Base-by-base conservation (phyloP, 345 rosid genomes). In the Pistacia atlantica region DNA sequence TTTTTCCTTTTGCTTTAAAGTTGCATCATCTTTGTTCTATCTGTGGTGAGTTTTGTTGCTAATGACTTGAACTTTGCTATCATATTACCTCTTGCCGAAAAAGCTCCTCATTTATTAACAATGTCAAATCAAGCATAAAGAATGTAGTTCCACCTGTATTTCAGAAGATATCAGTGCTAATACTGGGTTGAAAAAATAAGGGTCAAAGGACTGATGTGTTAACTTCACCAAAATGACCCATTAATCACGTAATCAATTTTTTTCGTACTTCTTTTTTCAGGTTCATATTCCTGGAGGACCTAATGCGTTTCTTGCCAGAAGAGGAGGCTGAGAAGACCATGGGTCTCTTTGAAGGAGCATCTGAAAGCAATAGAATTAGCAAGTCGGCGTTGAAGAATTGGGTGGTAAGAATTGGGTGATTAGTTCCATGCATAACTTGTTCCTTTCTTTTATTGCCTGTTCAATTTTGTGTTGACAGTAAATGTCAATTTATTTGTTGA, bases 301-400 rank as follows among this genome's bases (percentile, higher is more conserved):
- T 95, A 58, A 81, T 83, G 91, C 89, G 94, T 25, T 95, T 95
- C 80, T 73, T 91, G 86, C 62, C 42, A 54, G 93, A 87, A 71
- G 95, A 93, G 11, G 95, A 93, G 71, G 90, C 97, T 66, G 73
- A 74, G 70, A 93, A 89, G 83, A 84, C 92, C 1, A 88, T 91
- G 87, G 74, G 74, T 77, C 74, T 81, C 69, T 86, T 86, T 33
- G 87, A 88, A 75, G 91, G 83, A 80, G 88, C 89, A 42, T 74
- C 86, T n/a, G 97, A 89, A 80, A 77, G 62, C 75, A 80, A 84
- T 79, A 86, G 51, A 83, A 88, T 95, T 73, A 85, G 85, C 83
- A 93, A 91, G 84, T 78, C 84, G n/a, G 81, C 92, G 78, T 75
- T 95, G 64, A 95, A 90, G 87, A 90, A 90, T 66, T 93, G 97